Percentiles rank a stretch among this genome's conserved stretches.
These are phyloP conservation scores for Capsicum rhomboideum DNA, from an alignment of 257 asterid genomes.

Conservation along the genomic window DNA sequence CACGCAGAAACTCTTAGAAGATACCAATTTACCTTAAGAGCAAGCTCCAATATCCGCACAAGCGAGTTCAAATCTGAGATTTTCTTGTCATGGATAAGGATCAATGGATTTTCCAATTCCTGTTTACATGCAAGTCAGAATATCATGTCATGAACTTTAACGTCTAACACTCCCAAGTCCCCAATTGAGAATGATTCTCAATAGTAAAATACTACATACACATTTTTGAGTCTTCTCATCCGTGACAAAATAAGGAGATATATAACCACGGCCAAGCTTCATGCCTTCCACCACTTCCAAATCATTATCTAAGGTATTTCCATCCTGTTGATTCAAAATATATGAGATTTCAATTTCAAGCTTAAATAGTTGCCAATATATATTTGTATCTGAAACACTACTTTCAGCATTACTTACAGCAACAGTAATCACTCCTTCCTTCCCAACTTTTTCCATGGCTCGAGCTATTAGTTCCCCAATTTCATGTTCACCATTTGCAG, in stretches of 20 bases:
- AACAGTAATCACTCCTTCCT: constrained; percentile 86
- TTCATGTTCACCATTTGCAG: constrained; percentile 83
- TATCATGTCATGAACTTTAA: not conserved
- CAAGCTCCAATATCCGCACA: constrained; percentile 65
- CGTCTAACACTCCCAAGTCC: not conserved
- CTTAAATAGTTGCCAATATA: not conserved
- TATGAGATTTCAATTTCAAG: not conserved
- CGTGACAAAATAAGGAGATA: constrained; percentile 84
- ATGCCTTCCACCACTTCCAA: constrained; percentile 97
- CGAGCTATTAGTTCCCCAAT: constrained; percentile 83
- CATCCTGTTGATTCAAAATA: constrained; percentile 42
- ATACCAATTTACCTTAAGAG: constrained; percentile 49
- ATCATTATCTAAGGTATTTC: constrained; percentile 75
- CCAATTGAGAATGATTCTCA: not conserved
- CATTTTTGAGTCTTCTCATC: constrained; percentile 63
- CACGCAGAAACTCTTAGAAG: not conserved
- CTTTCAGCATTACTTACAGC: constrained; percentile 32
- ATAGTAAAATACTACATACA: constrained; percentile 37
- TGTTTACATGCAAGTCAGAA: constrained; percentile 26
- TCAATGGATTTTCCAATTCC: constrained; percentile 91
- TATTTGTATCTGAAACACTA: not conserved
- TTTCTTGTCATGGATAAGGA: constrained; percentile 85
- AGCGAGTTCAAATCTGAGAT: constrained; percentile 64
- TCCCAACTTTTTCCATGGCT: constrained; percentile 96
- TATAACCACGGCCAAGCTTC: constrained; percentile 87